A percentile compares a stretch with the other conserved stretches of the same genome.
Conservation (phyloP, 352 stramenopile species). For the Blastocystis sp. region DNA sequence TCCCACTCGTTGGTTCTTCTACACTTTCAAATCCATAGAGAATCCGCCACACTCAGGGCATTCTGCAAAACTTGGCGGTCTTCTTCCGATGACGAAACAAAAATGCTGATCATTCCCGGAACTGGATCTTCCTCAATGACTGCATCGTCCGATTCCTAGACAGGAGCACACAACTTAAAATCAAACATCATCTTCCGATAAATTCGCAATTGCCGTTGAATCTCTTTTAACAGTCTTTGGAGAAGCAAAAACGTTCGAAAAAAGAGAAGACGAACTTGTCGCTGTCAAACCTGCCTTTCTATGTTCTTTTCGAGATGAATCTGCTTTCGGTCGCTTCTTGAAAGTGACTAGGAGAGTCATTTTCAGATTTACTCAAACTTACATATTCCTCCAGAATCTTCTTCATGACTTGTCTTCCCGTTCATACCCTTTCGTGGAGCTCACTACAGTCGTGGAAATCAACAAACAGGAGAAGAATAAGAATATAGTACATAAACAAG, state of each 20-base stretch:
- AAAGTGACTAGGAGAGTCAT: not conserved
- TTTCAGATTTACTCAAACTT: not conserved
- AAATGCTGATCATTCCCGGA: constrained; percentile 10
- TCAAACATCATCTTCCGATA: constrained; percentile 33
- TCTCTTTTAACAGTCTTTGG: not conserved
- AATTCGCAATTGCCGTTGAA: not conserved
- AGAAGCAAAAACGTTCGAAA: not conserved
- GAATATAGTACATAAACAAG: constrained; percentile 36
- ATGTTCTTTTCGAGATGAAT: not conserved
- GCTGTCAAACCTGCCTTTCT: not conserved
- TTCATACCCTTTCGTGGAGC: not conserved
- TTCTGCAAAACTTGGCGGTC: constrained; percentile 5
- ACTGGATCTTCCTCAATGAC: constrained; percentile 30
- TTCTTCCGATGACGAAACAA: not conserved
- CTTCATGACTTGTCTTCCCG: not conserved
- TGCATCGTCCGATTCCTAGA: constrained; percentile 8
- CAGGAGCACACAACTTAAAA: not conserved
- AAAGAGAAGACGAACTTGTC: not conserved
- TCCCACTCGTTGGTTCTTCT: constrained; percentile 31
- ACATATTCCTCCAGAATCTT: constrained; percentile 10
- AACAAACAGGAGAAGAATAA: constrained; percentile 14
- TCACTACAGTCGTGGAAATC: not conserved
- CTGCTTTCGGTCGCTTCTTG: not conserved
- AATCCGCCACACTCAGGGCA: not conserved
- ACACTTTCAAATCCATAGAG: not conserved